Evolutionary conservation across 495 filamentous ascomycete species (phyloP), one percentile per base, ranked within the genome.

Genomic region (Podospora australis): DNA sequence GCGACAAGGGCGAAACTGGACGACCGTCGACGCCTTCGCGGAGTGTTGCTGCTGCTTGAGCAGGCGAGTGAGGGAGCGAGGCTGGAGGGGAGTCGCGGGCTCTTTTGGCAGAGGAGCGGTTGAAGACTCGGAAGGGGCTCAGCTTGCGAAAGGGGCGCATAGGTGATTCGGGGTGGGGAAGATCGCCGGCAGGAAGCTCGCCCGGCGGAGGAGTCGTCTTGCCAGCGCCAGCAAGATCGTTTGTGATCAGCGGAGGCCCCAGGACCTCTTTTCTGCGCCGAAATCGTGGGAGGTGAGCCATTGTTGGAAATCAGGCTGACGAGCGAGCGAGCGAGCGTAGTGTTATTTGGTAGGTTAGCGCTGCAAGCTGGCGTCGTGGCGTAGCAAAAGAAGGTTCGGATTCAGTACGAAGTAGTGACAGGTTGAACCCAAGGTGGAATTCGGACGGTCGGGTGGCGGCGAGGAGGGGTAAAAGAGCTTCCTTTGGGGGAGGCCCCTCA

Each of bases 61-160:
- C 44, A 10, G 70, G 57, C 3, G 60, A 58, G 28, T 59, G 52
- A 13, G 57, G 54, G 10, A 64, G 51, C 16, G 62, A 63, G 8
- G 56, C 53, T 0, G 67, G 57, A n/a, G 63, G 52, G 1, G 70
- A 70, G 22, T 69, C 69, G 29, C 70, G 67, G 8, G 67, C 63
- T 16, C 71, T 60, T 57, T 74, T 74, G 29, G 60, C 56, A 4
- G 60, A 63, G 2, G 62, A 57, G 24, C 64, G 57, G 11, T 59
- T 56, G 21, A 67, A 60, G 14, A 61, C 60, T 7, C 60, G 40
- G 35, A 67, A 65, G 1, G 64, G 64, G 22, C 58, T 60, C 23
- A 62, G 56, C 34, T 59, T 59, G 16, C 55, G 56, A 21, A 50
- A 42, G 20, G 62, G 53, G 20, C 62, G 59, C 47, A 28, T 24